phyloP scores from a whole-genome alignment of 176 grass and related monocot genomes.

The Oryza meyeriana region DNA sequence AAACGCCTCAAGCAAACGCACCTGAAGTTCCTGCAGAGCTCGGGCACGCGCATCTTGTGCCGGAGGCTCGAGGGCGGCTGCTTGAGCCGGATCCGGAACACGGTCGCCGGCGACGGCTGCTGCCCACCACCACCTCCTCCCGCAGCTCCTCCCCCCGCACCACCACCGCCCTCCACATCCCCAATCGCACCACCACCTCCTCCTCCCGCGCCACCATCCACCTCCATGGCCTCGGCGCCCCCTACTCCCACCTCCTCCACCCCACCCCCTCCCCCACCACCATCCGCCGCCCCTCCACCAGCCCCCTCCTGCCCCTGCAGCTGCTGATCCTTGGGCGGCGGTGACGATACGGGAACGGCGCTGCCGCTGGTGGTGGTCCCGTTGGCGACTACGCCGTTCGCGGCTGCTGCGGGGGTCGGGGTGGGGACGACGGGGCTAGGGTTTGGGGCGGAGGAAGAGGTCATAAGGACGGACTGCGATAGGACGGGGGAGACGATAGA shows the following conservation, averaged over 20 bases:
- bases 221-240: constrained; percentile 47
- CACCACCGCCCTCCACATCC: constrained; percentile 45
- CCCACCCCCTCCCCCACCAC: constrained; percentile 24
- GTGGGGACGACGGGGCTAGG: constrained; percentile 46
- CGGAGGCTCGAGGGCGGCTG: constrained; percentile 68
- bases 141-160: constrained; percentile 22
- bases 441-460: constrained; percentile 63
- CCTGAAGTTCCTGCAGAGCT: constrained; percentile 98
- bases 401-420: constrained; percentile 20
- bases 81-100: constrained; percentile 93
- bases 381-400: constrained; percentile 6
- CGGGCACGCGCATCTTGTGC: constrained; percentile 94
- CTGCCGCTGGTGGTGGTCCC: constrained; percentile 15
- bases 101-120: constrained; percentile 57
- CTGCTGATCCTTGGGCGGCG: constrained; percentile 41
- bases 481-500: neutral
- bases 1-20: constrained; percentile 5
- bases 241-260: constrained; percentile 30
- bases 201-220: constrained; percentile 44
- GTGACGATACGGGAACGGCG: neutral
- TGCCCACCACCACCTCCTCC: constrained; percentile 29
- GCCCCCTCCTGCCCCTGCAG: constrained; percentile 39
- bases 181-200: neutral
- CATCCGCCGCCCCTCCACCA: constrained; percentile 11
- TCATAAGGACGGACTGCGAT: constrained; percentile 65